Evolutionary conservation across 768 basidiomycete genomes (phyloP).

Genomic region (Termitomyces sp.): DNA sequence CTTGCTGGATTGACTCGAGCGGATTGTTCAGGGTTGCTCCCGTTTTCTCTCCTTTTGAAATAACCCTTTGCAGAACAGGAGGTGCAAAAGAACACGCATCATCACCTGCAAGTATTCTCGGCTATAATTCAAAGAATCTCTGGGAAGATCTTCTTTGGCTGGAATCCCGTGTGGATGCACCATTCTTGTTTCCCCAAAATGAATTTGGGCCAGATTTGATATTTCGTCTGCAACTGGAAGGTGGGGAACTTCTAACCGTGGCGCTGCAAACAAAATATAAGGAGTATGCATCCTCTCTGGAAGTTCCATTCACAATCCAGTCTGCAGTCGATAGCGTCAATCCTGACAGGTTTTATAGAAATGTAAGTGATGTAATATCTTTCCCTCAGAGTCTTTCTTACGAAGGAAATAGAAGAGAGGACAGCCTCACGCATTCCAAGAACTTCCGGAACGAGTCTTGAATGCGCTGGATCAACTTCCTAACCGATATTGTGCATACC

Average conservation of each 20-base stretch:
- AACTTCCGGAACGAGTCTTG: background rate
- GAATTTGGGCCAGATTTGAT: background rate
- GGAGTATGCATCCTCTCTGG: background rate
- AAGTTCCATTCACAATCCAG: background rate
- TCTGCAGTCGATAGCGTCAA: background rate
- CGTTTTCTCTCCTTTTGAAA: background rate
- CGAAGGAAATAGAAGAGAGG: no score
- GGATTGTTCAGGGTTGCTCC: background rate
- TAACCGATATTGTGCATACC: background rate
- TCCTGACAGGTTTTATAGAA: background rate
- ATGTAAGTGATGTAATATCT: background rate
- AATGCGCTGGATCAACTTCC: background rate
- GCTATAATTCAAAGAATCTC: background rate
- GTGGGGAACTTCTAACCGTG: background rate
- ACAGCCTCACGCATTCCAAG: no score
- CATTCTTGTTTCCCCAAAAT: background rate
- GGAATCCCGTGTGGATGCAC: background rate
- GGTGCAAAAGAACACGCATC: background rate
- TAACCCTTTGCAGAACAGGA: background rate
- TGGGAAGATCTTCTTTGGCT: background rate
- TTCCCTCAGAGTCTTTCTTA: no score
- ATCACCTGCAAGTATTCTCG: background rate
- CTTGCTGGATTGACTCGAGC: background rate
- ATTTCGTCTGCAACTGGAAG: background rate
- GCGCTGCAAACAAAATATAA: background rate